Percentiles rank a stretch among this genome's conserved stretches.
Evolutionary conservation across 2,329 filamentous ascomycete genomes (phyloP).

Genomic region (Acephala macrosclerotiorum): DNA sequence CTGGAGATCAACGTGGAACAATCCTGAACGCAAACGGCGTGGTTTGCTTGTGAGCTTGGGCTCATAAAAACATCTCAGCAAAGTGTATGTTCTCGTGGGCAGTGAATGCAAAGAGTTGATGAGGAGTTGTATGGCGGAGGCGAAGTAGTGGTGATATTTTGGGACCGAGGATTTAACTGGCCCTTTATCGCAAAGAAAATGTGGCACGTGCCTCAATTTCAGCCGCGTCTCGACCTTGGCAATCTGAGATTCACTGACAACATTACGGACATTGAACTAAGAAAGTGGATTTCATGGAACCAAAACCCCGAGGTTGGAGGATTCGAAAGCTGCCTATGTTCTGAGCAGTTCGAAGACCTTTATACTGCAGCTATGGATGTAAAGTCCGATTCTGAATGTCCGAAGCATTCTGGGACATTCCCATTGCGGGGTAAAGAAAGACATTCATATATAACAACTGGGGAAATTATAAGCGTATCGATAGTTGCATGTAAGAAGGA

Average conservation of each 20-base stretch:
- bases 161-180: background rate
- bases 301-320: too few relatives aligned
- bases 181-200: too few relatives aligned
- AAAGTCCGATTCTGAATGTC: background rate
- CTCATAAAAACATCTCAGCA: conserved; percentile 20
- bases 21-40: conserved; percentile 13
- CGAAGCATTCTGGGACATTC: background rate
- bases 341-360: too few relatives aligned
- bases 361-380: too few relatives aligned
- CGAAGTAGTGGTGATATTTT: background rate
- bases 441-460: background rate
- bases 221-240: too few relatives aligned
- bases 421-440: conserved; percentile 6
- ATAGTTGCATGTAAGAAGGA: background rate
- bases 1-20: background rate
- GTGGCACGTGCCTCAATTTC: too few relatives aligned
- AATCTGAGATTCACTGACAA: too few relatives aligned
- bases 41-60: background rate
- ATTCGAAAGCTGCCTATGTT: too few relatives aligned
- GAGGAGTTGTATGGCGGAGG: background rate
- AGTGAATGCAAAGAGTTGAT: background rate
- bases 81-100: background rate
- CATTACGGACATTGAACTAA: too few relatives aligned
- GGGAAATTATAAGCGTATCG: background rate
- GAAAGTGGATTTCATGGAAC: too few relatives aligned